A percentile compares a stretch with the other conserved stretches of the same genome.
phyloP scores from a whole-genome alignment of 116 monocot species.

The Trichopus zeylanicus region DNA sequence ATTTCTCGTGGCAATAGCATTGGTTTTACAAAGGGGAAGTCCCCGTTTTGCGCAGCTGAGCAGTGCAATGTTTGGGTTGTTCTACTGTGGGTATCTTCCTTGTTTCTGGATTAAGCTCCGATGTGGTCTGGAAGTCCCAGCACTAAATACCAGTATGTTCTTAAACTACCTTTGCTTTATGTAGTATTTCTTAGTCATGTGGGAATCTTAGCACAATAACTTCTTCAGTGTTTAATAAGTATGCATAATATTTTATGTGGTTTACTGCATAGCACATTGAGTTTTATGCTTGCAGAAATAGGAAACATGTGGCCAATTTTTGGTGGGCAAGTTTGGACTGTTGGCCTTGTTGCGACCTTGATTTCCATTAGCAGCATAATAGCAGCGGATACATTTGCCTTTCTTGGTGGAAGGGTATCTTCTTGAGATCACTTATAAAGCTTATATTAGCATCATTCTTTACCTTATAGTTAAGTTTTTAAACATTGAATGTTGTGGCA shows the following conservation, averaged over 20 bases:
- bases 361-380: conserved; percentile 86
- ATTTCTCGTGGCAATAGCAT: conserved; percentile 71
- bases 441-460: too few species aligned
- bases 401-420: conserved; percentile 86
- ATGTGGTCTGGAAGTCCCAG: conserved; percentile 73
- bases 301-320: conserved; percentile 69
- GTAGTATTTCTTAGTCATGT: neutral
- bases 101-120: conserved; percentile 97
- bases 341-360: conserved; percentile 84
- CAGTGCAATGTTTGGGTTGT: conserved; percentile 90
- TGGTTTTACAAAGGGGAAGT: conserved; percentile 87
- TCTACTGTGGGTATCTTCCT: conserved; percentile 97
- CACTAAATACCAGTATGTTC: conserved; percentile 74
- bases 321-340: conserved; percentile 92
- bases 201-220: neutral
- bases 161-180: neutral
- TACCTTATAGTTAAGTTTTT: neutral
- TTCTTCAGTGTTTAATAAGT: neutral
- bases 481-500: neutral
- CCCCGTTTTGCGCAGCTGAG: conserved; percentile 96
- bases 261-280: neutral
- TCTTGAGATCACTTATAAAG: neutral
- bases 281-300: conserved; percentile 43
- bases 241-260: too few species aligned
- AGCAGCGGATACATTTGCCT: conserved; percentile 94